Evolutionary conservation across 2,329 filamentous ascomycete genomes (phyloP).

Genomic region (Pyrenochaeta sp.): DNA sequence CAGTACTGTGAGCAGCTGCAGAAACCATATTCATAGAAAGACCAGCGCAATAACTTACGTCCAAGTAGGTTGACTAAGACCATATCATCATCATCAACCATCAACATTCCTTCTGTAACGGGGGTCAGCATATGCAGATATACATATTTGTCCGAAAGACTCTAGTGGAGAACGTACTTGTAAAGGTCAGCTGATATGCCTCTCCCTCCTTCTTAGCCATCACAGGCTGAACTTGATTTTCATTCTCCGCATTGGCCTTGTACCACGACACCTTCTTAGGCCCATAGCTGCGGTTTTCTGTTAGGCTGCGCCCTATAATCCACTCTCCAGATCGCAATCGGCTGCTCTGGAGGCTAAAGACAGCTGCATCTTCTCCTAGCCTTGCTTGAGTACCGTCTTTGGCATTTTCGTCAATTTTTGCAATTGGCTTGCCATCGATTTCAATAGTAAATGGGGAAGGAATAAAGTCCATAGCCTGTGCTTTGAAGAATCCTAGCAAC

Average conservation of each 20-base stretch:
- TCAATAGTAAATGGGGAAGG: constrained; percentile 29
- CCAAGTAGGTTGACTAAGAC: constrained; percentile 21
- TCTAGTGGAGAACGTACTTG: constrained; percentile 13
- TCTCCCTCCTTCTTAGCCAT: constrained; percentile 22
- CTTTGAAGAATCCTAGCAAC: constrained; percentile 8
- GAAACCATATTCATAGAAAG: background rate
- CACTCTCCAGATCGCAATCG: constrained; percentile 25
- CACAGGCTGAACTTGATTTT: constrained; percentile 21
- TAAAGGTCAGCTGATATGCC: constrained; percentile 22
- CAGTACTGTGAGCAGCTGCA: no score
- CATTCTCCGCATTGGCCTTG: constrained; percentile 19
- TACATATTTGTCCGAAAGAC: background rate
- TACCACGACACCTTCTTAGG: constrained; percentile 35
- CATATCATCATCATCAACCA: constrained; percentile 9
- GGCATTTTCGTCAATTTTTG: constrained; percentile 13
- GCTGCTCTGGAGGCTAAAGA: constrained; percentile 28
- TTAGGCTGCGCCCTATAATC: constrained; percentile 22
- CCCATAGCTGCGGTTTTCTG: constrained; percentile 26
- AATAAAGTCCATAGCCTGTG: constrained; percentile 24
- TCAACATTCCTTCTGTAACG: constrained; percentile 17
- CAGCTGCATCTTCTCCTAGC: constrained; percentile 24
- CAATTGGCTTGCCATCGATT: constrained; percentile 28
- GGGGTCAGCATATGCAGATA: background rate
- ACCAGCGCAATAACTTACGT: constrained; percentile 8
- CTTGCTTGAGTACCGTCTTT: constrained; percentile 25